These are phyloP conservation scores for Pezicula carpinea DNA, from an alignment of 2,329 filamentous ascomycete genomes.

Conservation along the genomic window DNA sequence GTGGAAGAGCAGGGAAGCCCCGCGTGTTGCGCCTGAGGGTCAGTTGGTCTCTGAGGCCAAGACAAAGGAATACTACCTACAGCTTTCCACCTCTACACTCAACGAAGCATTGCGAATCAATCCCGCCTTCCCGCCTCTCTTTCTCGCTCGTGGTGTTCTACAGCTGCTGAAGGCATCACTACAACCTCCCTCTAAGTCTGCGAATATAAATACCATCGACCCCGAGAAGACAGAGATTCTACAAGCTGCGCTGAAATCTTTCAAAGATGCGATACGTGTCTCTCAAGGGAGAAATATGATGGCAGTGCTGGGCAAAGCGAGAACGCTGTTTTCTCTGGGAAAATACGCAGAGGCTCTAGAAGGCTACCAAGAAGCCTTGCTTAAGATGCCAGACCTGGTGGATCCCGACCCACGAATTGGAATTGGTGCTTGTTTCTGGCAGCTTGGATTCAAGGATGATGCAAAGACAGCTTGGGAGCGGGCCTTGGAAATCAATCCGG, in stretches of 20 bases:
- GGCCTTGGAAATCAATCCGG: constrained; percentile 71
- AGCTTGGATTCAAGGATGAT: constrained; percentile 89
- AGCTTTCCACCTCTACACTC: constrained; percentile 81
- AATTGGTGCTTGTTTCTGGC: constrained; percentile 96
- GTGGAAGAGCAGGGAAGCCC: constrained; percentile 64
- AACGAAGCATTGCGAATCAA: constrained; percentile 96
- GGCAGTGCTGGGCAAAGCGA: constrained; percentile 83
- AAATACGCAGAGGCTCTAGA: constrained; percentile 81
- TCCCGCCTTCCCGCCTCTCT: constrained; percentile 85
- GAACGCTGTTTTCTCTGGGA: constrained; percentile 79
- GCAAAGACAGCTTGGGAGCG: constrained; percentile 89
- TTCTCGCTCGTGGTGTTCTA: constrained; percentile 85
- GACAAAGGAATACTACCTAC: constrained; percentile 91
- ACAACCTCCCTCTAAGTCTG: constrained; percentile 66
- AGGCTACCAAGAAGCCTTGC: constrained; percentile 80
- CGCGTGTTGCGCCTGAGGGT: constrained; percentile 60
- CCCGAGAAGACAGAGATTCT: constrained; percentile 74
- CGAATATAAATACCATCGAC: constrained; percentile 58
- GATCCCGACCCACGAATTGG: constrained; percentile 96
- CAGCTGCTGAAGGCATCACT: constrained; percentile 83
- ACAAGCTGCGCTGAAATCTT: constrained; percentile 83
- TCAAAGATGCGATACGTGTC: constrained; percentile 85
- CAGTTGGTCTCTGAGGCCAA: constrained; percentile 65
- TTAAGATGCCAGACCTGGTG: constrained; percentile 78
- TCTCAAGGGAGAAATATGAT: constrained; percentile 87